phyloP scores from a whole-genome alignment of 2,329 filamentous ascomycete genomes.

The Zasmidium citrigriseum region DNA sequence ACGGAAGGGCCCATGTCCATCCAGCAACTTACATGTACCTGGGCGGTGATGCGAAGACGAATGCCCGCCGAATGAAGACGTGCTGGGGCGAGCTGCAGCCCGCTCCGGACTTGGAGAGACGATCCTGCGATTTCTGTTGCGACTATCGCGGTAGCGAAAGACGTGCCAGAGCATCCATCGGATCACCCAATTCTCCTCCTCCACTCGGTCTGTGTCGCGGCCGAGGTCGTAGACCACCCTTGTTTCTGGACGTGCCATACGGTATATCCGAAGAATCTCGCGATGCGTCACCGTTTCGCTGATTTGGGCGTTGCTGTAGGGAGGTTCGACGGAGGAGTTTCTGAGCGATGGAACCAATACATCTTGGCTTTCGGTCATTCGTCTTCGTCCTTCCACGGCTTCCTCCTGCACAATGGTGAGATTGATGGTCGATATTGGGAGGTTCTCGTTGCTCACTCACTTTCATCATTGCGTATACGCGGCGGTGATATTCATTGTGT shows the following conservation, averaged over 20 bases:
- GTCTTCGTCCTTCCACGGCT: conserved; percentile 43
- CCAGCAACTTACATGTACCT: conserved; percentile 1
- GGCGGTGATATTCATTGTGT: conserved; percentile 35
- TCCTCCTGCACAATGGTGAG: conserved; percentile 40
- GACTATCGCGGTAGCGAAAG: conserved; percentile 50
- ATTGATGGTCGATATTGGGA: neutral
- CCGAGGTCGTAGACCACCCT: conserved; percentile 45
- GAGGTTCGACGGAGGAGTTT: conserved; percentile 34
- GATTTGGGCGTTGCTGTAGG: conserved; percentile 50
- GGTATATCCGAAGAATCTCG: conserved; percentile 46
- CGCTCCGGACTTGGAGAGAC: conserved; percentile 26
- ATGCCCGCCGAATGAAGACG: conserved; percentile 2
- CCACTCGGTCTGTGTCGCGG: conserved; percentile 41
- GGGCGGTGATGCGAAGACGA: conserved; percentile 3
- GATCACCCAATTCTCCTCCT: conserved; percentile 53
- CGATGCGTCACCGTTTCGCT: conserved; percentile 50
- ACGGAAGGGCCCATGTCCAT: neutral
- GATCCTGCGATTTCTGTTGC: conserved; percentile 37
- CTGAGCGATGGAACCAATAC: conserved; percentile 42
- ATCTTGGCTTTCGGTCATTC: conserved; percentile 41
- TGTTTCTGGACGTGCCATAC: conserved; percentile 41
- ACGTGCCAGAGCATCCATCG: conserved; percentile 56
- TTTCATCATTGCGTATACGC: conserved; percentile 47
- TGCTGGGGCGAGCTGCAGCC: conserved; percentile 12
- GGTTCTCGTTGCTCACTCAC: conserved; percentile 29